Percentiles rank a stretch among this genome's conserved stretches.
phyloP scores from a whole-genome alignment of 164 flowering plant genomes.

The Kingdonia uniflora region DNA sequence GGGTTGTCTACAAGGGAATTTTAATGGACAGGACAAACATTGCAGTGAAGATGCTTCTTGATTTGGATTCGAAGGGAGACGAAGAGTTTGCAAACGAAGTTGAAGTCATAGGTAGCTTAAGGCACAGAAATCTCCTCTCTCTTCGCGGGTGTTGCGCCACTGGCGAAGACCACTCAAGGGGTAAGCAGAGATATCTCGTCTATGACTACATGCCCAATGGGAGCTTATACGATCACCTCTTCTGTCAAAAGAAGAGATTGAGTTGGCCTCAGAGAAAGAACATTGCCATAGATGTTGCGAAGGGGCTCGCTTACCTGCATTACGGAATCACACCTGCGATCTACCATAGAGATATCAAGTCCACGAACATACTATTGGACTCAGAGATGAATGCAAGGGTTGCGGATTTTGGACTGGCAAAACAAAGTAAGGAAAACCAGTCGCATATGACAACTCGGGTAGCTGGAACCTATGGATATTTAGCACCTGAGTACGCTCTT shows the following conservation, averaged over 20 bases:
- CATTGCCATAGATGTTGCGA: slow-evolving; percentile 23
- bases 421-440: slow-evolving; percentile 19
- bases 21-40: slow-evolving; percentile 18
- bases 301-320: slow-evolving; percentile 24
- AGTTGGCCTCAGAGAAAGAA: slow-evolving; percentile 28
- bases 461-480: slow-evolving; percentile 27
- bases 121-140: slow-evolving; percentile 25
- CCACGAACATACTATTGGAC: slow-evolving; percentile 26
- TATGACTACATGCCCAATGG: slow-evolving; percentile 24
- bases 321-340: slow-evolving; percentile 26
- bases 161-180: slow-evolving; percentile 1
- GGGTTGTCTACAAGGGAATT: slow-evolving; percentile 24
- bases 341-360: slow-evolving; percentile 24
- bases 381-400: slow-evolving; percentile 22
- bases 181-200: slow-evolving; percentile 18
- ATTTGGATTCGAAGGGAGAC: slow-evolving; percentile 14
- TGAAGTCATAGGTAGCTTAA: slow-evolving; percentile 22
- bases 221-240: slow-evolving; percentile 22
- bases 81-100: slow-evolving; percentile 22
- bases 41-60: slow-evolving; percentile 21
- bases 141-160: slow-evolving; percentile 22
- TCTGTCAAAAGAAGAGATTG: not conserved
- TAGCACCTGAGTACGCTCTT: slow-evolving; percentile 29
- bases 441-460: slow-evolving; percentile 23
- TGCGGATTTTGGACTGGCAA: slow-evolving; percentile 30